These are phyloP conservation scores for Bipolaris cookei DNA, from an alignment of 2,329 filamentous ascomycete genomes.

Conservation along the genomic window DNA sequence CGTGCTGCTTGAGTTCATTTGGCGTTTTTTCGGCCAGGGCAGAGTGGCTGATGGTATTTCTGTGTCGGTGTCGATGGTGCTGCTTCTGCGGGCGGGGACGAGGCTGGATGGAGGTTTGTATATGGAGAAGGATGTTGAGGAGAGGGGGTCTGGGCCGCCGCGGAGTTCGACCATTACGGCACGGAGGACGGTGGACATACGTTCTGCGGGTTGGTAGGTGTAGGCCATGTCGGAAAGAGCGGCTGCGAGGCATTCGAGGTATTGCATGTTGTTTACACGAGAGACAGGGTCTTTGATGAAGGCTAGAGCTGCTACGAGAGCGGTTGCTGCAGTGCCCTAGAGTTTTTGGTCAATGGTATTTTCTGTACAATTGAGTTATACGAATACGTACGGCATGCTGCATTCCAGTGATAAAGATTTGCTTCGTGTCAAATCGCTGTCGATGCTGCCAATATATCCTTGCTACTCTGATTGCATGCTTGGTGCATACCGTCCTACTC, in stretches of 20 bases:
- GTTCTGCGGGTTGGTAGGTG: conserved; percentile 61
- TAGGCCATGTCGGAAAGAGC: conserved; percentile 61
- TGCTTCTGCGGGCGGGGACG: conserved; percentile 40
- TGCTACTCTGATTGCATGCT: conserved; percentile 61
- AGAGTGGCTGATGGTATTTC: conserved; percentile 1
- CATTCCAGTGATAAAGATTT: conserved; percentile 59
- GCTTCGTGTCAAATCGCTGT: conserved; percentile 59
- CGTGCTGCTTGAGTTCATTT: conserved; percentile 23
- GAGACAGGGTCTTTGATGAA: conserved; percentile 50
- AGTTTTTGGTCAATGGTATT: background rate
- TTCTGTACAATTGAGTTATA: background rate
- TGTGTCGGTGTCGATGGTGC: conserved; percentile 32
- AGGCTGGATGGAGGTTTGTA: conserved; percentile 38
- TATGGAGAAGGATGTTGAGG: conserved; percentile 21
- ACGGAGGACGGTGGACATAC: conserved; percentile 61
- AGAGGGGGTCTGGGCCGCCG: conserved; percentile 23
- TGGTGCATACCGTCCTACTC: conserved; percentile 61
- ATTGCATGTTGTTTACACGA: conserved; percentile 54
- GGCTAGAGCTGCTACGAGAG: conserved; percentile 58
- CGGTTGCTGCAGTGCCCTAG: conserved; percentile 60
- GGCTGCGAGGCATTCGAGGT: conserved; percentile 61
- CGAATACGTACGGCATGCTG: conserved; percentile 55
- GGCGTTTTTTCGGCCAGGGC: conserved; percentile 33
- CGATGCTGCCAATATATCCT: conserved; percentile 63
- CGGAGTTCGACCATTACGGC: conserved; percentile 60